Evolutionary conservation across 495 filamentous ascomycete species (phyloP).

Genomic region (Apodospora peruviana): DNA sequence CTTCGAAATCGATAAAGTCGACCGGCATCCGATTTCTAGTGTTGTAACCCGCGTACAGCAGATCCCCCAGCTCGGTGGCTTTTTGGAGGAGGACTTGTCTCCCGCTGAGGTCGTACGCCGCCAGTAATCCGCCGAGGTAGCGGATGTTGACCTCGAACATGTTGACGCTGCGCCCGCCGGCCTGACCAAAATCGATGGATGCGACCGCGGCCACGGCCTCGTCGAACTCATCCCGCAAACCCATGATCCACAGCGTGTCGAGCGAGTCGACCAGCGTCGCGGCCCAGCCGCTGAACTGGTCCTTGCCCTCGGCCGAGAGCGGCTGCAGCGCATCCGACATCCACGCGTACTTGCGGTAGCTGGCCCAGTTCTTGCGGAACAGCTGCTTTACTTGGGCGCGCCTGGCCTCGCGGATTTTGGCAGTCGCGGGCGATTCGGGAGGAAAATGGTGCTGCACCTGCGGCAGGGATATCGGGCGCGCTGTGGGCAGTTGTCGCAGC

Average conservation of each 20-base stretch:
- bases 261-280: conserved; percentile 83
- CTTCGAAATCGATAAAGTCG: conserved; percentile 50
- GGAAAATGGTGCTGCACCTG: conserved; percentile 62
- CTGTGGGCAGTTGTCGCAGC: conserved; percentile 58
- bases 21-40: conserved; percentile 85
- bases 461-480: conserved; percentile 43
- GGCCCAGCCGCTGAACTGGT: conserved; percentile 87
- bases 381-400: conserved; percentile 58
- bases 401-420: conserved; percentile 50
- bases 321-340: conserved; percentile 72
- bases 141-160: conserved; percentile 82
- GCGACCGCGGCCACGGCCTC: conserved; percentile 68
- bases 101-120: conserved; percentile 72
- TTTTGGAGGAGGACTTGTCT: conserved; percentile 68
- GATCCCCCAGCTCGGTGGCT: conserved; percentile 74
- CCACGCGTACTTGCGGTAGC: conserved; percentile 75
- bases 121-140: conserved; percentile 73
- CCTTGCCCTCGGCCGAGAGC: conserved; percentile 46
- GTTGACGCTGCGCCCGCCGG: conserved; percentile 58
- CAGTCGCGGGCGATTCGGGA: conserved; percentile 48
- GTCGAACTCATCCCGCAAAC: conserved; percentile 74
- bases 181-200: conserved; percentile 75
- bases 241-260: conserved; percentile 92
- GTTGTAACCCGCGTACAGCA: conserved; percentile 82
- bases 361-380: conserved; percentile 68